phyloP scores from a whole-genome alignment of 2,329 filamentous ascomycete genomes.

The Aspergillus ochraceoroseus region DNA sequence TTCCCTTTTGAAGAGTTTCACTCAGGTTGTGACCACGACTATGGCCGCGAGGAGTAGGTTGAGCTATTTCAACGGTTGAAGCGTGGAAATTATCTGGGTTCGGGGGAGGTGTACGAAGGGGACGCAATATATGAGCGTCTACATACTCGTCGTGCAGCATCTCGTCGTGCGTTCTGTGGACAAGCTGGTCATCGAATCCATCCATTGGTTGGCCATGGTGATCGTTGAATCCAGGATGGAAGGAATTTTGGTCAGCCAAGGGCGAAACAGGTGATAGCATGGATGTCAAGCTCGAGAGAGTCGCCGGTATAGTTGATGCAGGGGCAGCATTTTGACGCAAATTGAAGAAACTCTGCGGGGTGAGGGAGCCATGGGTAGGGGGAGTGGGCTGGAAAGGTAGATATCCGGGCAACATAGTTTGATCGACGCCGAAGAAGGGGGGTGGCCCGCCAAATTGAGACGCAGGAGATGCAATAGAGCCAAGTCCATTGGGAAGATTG shows the following conservation, averaged over 20 bases:
- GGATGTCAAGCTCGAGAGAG: conserved; percentile 40
- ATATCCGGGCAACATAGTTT: conserved; percentile 60
- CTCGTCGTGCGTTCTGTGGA: conserved; percentile 29
- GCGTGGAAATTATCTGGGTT: conserved; percentile 41
- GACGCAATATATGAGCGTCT: conserved; percentile 25
- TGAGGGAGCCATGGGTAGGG: conserved; percentile 43
- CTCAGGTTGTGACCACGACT: conserved; percentile 63
- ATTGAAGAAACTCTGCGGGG: conserved; percentile 43
- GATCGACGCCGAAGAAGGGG: conserved; percentile 55
- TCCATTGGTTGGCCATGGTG: conserved; percentile 21
- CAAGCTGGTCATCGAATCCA: conserved; percentile 24
- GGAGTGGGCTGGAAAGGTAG: conserved; percentile 61
- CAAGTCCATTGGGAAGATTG: conserved; percentile 58
- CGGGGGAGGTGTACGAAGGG: conserved; percentile 31
- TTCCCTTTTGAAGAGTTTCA: conserved; percentile 72
- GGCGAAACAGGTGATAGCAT: conserved; percentile 63
- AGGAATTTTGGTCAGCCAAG: conserved; percentile 50
- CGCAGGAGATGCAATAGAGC: conserved; percentile 66
- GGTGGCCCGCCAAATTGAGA: conserved; percentile 58
- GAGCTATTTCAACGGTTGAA: conserved; percentile 51
- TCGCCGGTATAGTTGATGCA: conserved; percentile 58
- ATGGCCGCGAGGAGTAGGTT: conserved; percentile 58
- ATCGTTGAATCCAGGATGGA: conserved; percentile 30
- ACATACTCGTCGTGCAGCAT: conserved; percentile 20
- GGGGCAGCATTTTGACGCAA: conserved; percentile 36